Conservation (phyloP, 129 eudicot species). For the Apium graveolens region DNA sequence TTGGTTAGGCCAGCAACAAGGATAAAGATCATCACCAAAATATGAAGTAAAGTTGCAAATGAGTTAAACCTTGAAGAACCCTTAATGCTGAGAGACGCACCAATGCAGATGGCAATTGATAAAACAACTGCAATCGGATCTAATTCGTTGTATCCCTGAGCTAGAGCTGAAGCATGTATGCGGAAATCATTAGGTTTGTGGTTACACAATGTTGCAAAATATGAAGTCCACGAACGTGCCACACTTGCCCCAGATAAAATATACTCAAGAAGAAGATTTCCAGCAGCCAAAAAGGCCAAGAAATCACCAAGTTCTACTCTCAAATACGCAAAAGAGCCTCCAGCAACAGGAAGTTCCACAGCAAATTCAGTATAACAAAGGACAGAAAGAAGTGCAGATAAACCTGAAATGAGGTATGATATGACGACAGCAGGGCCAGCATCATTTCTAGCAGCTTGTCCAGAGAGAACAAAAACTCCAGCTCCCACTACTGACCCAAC, state of each 20-base stretch:
- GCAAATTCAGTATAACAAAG: conserved; percentile 1
- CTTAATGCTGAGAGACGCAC: conserved; percentile 58
- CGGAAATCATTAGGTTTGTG: conserved; percentile 39
- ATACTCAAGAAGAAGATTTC: conserved; percentile 74
- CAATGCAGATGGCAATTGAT: conserved; percentile 32
- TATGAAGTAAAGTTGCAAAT: conserved; percentile 57
- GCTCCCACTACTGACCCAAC: conserved; percentile 4
- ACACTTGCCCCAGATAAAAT: conserved; percentile 72
- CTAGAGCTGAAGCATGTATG: conserved; percentile 30
- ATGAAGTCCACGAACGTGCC: conserved; percentile 90
- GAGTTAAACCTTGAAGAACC: conserved; percentile 67
- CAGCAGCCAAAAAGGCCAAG: conserved; percentile 72
- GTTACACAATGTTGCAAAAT: conserved; percentile 64
- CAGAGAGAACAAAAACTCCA: conserved; percentile 1
- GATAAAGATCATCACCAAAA: conserved; percentile 54
- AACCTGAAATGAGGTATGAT: neutral
- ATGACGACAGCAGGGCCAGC: conserved; percentile 3
- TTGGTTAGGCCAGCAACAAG: conserved; percentile 63
- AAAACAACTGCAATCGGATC: conserved; percentile 73
- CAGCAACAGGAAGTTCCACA: conserved; percentile 21
- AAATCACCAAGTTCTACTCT: conserved; percentile 85
- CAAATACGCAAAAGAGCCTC: conserved; percentile 83
- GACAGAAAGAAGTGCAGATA: neutral
- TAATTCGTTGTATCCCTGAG: conserved; percentile 38
- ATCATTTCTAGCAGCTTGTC: neutral